Conservation (phyloP, 176 grass and related monocot genomes). For the Hordeum marinum region DNA sequence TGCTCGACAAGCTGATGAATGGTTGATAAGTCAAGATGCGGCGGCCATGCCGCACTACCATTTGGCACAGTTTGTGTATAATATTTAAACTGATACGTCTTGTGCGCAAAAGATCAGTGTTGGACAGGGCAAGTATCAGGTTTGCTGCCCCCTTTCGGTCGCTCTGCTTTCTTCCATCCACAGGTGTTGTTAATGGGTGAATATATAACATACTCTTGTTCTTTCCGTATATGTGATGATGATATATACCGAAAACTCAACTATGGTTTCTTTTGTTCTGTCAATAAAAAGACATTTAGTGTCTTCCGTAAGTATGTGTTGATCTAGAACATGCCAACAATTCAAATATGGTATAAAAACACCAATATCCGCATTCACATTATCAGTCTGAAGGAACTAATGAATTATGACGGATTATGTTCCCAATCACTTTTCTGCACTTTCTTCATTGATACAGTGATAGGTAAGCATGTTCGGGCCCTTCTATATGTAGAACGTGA, state of each 20-base stretch:
- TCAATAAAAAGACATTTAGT: constrained; percentile 29
- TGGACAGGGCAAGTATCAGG: neutral
- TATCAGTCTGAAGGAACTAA: neutral
- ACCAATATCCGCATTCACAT: neutral
- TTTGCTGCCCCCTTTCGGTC: neutral
- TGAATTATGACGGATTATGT: neutral
- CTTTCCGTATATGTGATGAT: constrained; percentile 15
- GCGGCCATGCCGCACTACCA: too few species aligned
- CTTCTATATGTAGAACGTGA: too few species aligned
- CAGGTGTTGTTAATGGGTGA: neutral
- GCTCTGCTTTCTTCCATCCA: neutral
- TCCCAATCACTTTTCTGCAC: too few species aligned
- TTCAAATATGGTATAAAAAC: neutral
- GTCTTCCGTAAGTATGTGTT: neutral
- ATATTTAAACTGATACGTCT: constrained; percentile 1
- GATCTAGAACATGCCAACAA: neutral
- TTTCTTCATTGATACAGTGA: too few species aligned
- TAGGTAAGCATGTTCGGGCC: too few species aligned
- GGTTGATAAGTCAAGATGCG: constrained; percentile 25
- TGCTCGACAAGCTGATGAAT: constrained; percentile 94
- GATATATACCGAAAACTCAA: neutral
- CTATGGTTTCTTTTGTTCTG: constrained; percentile 3
- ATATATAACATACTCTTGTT: neutral
- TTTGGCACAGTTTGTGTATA: constrained; percentile 25
- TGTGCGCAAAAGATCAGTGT: neutral